Evolutionary conservation across 2,329 filamentous ascomycete genomes (phyloP), one percentile per base, ranked within the genome.

Genomic region (Claviceps sp.): DNA sequence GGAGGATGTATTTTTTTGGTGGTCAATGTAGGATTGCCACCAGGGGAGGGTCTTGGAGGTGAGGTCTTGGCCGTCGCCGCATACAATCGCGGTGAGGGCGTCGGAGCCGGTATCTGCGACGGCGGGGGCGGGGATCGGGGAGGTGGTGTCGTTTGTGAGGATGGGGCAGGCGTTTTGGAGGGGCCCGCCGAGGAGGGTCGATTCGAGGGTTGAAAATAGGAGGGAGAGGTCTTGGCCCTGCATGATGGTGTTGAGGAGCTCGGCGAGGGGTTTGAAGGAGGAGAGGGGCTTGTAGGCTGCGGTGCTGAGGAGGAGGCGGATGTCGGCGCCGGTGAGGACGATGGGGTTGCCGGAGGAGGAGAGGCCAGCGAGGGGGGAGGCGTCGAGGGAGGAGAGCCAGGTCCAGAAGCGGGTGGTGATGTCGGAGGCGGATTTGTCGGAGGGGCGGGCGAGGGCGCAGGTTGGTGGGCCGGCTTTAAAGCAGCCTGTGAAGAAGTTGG

Each of bases 401-500:
- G 48, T 46, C 14, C 63, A 58, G 46, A 72, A 57, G 1, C 70
- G 68, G 0, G 47, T 16, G n/a, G 55, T 58, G 48, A 72, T 63
- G 52, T 66, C 61, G 2, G 53, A 34, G 37, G 58, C 53, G 4
- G 56, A 57, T 0, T 51, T 54, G 56, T 72, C 69, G 6, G 48
- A 46, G 0, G 45, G 0, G 1, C 54, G 53, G 50, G 54, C 57
- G 4, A 71, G 60, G 9, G 66, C 55, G 50, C 70, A 72, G 0
- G 50, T 44, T 1, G 54, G 26, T 8, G 52, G 36, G 0, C 63
- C 60, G 16, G 58, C 63, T 1, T 57, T 52, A 55, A 64, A 70
- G 57, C 71, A 73, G 5, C 63, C 61, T 9, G 61, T 54, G 55
- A 64, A 70, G 53, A 72, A 65, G 38, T 57, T 52, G 14, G 62